phyloP scores from a whole-genome alignment of 2,329 filamentous ascomycete genomes.

The Ophiocordyceps australis region DNA sequence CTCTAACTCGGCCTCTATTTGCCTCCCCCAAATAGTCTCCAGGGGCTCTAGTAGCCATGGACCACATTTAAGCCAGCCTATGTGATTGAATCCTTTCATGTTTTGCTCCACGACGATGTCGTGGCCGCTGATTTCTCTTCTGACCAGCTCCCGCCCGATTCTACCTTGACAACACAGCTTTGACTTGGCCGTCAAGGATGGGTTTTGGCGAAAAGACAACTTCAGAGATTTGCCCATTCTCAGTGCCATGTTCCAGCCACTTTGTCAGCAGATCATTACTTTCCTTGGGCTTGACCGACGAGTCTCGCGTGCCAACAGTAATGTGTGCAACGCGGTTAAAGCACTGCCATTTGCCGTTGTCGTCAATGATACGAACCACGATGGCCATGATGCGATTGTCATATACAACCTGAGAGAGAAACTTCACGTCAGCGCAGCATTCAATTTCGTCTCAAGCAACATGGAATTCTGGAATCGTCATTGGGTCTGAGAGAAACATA shows the following conservation, averaged over 20 bases:
- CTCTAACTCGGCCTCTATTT: no score
- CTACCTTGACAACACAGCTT: slow-evolving; percentile 29
- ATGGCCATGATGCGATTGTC: slow-evolving; percentile 82
- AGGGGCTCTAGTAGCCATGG: no score
- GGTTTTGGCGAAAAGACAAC: slow-evolving; percentile 30
- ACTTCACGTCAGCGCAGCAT: slow-evolving; percentile 1
- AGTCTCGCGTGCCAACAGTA: slow-evolving; percentile 67
- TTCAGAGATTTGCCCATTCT: slow-evolving; percentile 24
- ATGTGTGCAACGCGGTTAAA: slow-evolving; percentile 71
- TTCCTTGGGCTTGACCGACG: slow-evolving; percentile 74
- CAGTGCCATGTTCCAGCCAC: slow-evolving; percentile 47
- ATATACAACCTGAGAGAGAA: slow-evolving; percentile 46
- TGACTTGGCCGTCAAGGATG: slow-evolving; percentile 26
- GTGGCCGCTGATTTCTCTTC: no score
- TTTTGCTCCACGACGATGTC: no score
- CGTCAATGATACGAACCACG: slow-evolving; percentile 53
- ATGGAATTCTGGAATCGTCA: slow-evolving; percentile 1
- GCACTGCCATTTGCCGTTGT: slow-evolving; percentile 42
- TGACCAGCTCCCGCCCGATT: neutral
- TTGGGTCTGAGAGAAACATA: slow-evolving; percentile 20
- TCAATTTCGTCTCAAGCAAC: neutral
- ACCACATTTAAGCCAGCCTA: no score
- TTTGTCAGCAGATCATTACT: slow-evolving; percentile 67
- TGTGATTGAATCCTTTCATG: no score
- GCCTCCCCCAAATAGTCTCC: no score